These are phyloP conservation scores for Lactuca saligna DNA, from an alignment of 129 eudicot genomes.

Conservation along the genomic window DNA sequence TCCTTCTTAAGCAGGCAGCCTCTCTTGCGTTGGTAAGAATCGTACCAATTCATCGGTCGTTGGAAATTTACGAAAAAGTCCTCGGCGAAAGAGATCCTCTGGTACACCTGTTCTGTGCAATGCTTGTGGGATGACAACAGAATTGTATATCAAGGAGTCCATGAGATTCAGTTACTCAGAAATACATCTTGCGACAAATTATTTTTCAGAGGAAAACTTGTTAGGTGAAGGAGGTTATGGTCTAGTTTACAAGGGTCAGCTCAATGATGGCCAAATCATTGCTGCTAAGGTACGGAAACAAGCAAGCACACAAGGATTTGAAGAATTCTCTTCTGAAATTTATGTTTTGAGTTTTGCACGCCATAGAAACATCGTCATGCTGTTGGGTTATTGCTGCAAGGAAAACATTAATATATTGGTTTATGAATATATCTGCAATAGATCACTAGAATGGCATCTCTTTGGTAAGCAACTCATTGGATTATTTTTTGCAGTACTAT, in stretches of 20 bases:
- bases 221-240: constrained; percentile 95
- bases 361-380: constrained; percentile 75
- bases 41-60: constrained; percentile 11
- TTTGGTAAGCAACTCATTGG: constrained; percentile 41
- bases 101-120: constrained; percentile 62
- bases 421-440: constrained; percentile 79
- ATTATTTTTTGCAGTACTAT: too few species aligned
- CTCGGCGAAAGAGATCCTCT: constrained; percentile 41
- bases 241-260: constrained; percentile 69
- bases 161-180: constrained; percentile 62
- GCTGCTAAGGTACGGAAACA: constrained; percentile 83
- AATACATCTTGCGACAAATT: constrained; percentile 67
- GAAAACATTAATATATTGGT: constrained; percentile 72
- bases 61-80: constrained; percentile 25
- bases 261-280: constrained; percentile 67
- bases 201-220: constrained; percentile 60
- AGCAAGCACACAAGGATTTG: constrained; percentile 71
- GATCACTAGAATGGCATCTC: constrained; percentile 87
- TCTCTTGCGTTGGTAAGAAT: constrained; percentile 24
- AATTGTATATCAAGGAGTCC: constrained; percentile 58
- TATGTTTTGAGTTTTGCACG: constrained; percentile 78
- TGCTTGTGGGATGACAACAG: constrained; percentile 68
- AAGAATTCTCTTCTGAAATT: constrained; percentile 71
- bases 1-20: constrained; percentile 28
- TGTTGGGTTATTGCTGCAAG: constrained; percentile 84